Conservation (phyloP, 257 asterid genomes). For the Nicotiana knightiana region DNA sequence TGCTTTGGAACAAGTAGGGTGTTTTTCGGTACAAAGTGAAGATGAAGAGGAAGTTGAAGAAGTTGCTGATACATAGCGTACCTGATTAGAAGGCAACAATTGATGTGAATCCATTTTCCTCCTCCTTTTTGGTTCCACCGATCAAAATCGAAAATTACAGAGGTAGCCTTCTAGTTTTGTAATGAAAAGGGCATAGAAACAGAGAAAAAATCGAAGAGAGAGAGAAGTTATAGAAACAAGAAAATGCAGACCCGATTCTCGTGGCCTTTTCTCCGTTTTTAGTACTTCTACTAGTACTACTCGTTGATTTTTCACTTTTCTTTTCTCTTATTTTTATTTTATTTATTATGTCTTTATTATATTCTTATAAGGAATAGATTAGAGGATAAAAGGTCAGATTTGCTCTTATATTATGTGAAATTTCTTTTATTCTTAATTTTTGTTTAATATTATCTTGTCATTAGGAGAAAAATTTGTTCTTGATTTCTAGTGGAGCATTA, state of each 20-base stretch:
- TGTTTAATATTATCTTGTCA: no score
- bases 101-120: not conserved
- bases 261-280: not conserved
- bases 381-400: no score
- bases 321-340: no score
- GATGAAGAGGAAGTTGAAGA: not conserved
- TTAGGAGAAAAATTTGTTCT: no score
- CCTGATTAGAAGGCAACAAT: not conserved
- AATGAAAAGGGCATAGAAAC: not conserved
- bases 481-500: no score
- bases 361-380: no score
- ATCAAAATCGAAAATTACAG: not conserved
- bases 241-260: not conserved
- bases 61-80: not conserved
- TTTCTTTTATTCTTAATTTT: no score
- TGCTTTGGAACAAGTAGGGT: slow-evolving; percentile 10
- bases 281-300: not conserved
- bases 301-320: no score
- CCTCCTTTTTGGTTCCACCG: not conserved
- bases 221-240: not conserved
- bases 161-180: not conserved
- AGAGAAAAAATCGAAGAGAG: not conserved
- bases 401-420: no score
- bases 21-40: not conserved
- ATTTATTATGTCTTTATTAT: no score